Evolutionary conservation across 495 filamentous ascomycete genomes (phyloP).

Genomic region (Aspergillus sclerotiicarbonarius): DNA sequence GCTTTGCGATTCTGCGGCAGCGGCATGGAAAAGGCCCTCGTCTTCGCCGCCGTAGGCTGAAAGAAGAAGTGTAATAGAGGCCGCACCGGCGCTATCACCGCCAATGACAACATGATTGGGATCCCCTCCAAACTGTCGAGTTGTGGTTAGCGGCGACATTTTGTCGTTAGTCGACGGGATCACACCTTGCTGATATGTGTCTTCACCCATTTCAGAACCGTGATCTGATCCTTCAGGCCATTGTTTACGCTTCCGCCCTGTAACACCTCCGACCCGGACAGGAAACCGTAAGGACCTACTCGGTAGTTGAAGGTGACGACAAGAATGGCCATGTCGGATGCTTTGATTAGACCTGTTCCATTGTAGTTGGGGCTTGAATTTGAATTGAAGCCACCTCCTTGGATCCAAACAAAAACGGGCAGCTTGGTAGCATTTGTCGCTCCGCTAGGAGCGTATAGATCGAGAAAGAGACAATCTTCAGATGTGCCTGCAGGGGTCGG

Average conservation of each 20-base stretch:
- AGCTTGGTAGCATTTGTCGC: constrained; percentile 43
- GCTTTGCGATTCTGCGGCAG: constrained; percentile 63
- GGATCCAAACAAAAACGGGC: constrained; percentile 72
- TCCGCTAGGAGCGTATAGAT: constrained; percentile 67
- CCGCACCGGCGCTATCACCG: constrained; percentile 71
- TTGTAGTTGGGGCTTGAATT: constrained; percentile 67
- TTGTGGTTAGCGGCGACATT: background rate
- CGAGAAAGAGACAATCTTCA: constrained; percentile 75
- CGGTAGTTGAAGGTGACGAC: constrained; percentile 79
- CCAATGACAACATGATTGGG: constrained; percentile 68
- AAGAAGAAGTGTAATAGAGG: constrained; percentile 63
- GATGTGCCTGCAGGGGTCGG: constrained; percentile 39
- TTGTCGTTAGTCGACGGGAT: background rate
- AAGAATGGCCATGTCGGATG: constrained; percentile 58
- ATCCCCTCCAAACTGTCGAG: constrained; percentile 65
- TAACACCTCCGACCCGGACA: constrained; percentile 60
- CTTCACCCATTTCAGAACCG: constrained; percentile 67
- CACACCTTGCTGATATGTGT: constrained; percentile 56
- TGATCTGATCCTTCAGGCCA: constrained; percentile 69
- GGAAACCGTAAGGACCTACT: constrained; percentile 71
- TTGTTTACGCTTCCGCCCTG: constrained; percentile 60
- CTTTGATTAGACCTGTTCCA: constrained; percentile 58
- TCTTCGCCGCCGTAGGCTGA: constrained; percentile 58
- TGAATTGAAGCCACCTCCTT: constrained; percentile 70
- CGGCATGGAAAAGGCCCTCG: constrained; percentile 59